Base-by-base conservation (phyloP, 345 rosid genomes). In the Pseudoturritis turrita region DNA sequence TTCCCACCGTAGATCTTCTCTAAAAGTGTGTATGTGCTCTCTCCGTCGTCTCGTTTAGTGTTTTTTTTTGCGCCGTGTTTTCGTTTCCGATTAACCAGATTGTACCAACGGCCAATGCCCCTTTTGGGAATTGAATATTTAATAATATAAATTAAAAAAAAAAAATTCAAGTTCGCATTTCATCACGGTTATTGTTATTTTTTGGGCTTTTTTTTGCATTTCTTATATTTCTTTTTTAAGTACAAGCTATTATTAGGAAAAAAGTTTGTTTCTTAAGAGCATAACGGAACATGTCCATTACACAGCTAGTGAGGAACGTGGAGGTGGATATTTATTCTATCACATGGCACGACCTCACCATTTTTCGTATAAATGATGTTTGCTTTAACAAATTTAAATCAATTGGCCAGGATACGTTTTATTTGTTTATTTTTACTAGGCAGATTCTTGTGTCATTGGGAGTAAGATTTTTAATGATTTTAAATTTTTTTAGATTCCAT, bases 261-360 rank as follows among this genome's bases (percentile, higher is more conserved):
- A n/a, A 11, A n/a, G n/a, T n/a, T n/a, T n/a, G 4, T 9, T 6
- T 2, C 1, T 31, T 15, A 40, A 56, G 35, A 47, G 77, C 77
- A 65, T n/a, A 22, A 65, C 6, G 35, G 41, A 65, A 47, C 72
- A 73, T 73, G 72, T 21, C n/a, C 43, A 65, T 23, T 73, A 56
- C 36, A 73, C 51, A 73, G 65, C 71, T 57, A 56, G 36, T 39
- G 29, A 58, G 8, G 35, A 65, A 65, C n/a, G n/a, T n/a, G n/a
- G n/a, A n/a, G n/a, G n/a, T n/a, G n/a, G n/a, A n/a, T n/a, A n/a
- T n/a, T n/a, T n/a, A n/a, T n/a, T n/a, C n/a, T n/a, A n/a, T n/a
- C n/a, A n/a, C 72, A 65, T 73, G 66, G 77, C 77, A 74, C 78
- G 78, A 74, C 61, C 49, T 73, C 52, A 47, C 62, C 66, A 65